phyloP scores from a whole-genome alignment of 225 moss, liverwort and hornwort species.

The Antitrichia curtipendula region DNA sequence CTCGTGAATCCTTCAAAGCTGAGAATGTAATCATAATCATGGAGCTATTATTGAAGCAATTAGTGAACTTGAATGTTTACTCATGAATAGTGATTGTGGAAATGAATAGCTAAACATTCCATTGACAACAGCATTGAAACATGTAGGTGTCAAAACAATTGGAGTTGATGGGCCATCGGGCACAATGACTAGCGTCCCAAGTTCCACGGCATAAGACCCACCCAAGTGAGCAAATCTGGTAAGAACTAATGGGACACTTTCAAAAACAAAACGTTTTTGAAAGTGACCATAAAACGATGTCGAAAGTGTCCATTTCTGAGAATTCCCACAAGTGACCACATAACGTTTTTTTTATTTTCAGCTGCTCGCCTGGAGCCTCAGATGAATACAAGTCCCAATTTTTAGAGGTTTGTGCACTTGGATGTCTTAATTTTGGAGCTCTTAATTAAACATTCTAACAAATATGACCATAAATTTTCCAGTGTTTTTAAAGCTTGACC shows the following conservation, averaged over 20 bases:
- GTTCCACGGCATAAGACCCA: neutral
- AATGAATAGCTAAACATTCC: neutral
- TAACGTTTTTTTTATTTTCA: no score
- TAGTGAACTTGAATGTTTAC: neutral
- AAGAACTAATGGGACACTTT: neutral
- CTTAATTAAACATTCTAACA: neutral
- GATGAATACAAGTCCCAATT: neutral
- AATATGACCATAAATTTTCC: neutral
- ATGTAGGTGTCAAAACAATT: neutral
- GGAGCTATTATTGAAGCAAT: neutral
- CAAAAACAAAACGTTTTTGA: neutral
- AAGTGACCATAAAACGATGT: no score
- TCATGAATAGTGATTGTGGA: neutral
- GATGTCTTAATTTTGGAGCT: neutral
- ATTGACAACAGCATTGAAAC: neutral
- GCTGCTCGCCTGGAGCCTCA: neutral
- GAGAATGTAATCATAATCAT: neutral
- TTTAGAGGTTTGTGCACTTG: neutral
- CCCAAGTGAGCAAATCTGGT: neutral
- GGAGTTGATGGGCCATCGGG: neutral
- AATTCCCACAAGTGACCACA: no score
- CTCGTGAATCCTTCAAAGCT: neutral
- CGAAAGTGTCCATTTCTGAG: no score
- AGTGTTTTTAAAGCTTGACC: neutral
- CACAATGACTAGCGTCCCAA: neutral